Evolutionary conservation across 73 alveolate genomes (phyloP).

Genomic region (Stentor roeselii): DNA sequence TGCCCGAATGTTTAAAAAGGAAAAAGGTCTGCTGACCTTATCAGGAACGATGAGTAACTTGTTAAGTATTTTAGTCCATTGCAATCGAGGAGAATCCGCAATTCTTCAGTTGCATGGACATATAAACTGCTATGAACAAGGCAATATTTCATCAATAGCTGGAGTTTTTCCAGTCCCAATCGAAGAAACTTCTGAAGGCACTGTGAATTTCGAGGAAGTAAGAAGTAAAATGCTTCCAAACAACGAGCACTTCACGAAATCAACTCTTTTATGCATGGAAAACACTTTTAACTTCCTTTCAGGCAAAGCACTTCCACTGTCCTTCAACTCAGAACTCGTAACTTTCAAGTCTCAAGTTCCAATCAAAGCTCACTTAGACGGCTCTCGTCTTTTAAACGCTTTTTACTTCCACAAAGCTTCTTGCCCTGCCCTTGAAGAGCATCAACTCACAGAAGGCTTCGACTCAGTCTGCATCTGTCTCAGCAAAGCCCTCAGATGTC

Average conservation of each 20-base stretch:
- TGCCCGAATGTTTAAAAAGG: conserved; percentile 57
- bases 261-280: conserved; percentile 48
- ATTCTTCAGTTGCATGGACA: conserved; percentile 50
- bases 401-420: background rate
- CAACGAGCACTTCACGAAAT: conserved; percentile 32
- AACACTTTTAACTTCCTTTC: conserved; percentile 40
- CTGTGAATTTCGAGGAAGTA: conserved; percentile 33
- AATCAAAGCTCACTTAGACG: conserved; percentile 59
- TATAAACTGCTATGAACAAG: conserved; percentile 50
- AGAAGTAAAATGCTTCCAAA: conserved; percentile 30
- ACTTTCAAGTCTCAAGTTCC: conserved; percentile 29
- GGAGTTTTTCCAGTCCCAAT: conserved; percentile 46
- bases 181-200: conserved; percentile 34
- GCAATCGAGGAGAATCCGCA: conserved; percentile 38
- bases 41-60: conserved; percentile 62
- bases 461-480: conserved; percentile 56
- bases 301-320: conserved; percentile 49
- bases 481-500: conserved; percentile 64
- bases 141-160: conserved; percentile 46
- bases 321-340: conserved; percentile 32
- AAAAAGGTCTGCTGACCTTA: conserved; percentile 54
- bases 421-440: conserved; percentile 2
- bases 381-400: conserved; percentile 70
- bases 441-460: conserved; percentile 37
- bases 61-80: conserved; percentile 30